Evolutionary conservation across 2,329 filamentous ascomycete genomes (phyloP).

Genomic region (Neofusicoccum cordaticola): DNA sequence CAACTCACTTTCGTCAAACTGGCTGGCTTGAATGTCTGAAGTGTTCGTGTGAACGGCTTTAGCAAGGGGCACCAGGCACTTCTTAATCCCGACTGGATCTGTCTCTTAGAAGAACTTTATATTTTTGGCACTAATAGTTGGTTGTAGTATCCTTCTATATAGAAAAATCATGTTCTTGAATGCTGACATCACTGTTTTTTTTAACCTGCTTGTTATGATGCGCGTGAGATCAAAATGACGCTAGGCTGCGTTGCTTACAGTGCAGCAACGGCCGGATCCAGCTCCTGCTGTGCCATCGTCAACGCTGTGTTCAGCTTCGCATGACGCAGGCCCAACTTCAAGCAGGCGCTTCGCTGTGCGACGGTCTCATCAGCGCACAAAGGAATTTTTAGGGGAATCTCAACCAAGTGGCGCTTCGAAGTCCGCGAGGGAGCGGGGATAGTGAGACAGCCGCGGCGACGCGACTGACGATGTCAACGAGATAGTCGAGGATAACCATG

Average conservation of each 20-base stretch:
- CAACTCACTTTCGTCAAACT: no score
- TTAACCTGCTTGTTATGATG: background rate
- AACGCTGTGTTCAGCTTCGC: background rate
- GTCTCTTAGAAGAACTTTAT: no score
- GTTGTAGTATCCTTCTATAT: background rate
- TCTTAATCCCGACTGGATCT: no score
- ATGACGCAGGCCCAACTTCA: background rate
- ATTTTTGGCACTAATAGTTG: no score
- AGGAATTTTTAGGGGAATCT: background rate
- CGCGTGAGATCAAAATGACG: background rate
- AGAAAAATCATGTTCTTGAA: background rate
- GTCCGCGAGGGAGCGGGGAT: background rate
- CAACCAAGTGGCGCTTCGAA: background rate
- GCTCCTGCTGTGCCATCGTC: background rate
- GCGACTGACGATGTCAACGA: background rate
- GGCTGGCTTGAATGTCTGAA: no score
- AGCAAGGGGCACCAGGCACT: no score
- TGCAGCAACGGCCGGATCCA: background rate
- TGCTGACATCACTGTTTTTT: background rate
- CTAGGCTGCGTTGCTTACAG: background rate
- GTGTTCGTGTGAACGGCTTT: no score
- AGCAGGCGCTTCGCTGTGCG: background rate
- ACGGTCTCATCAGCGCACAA: background rate
- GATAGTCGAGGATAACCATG: background rate
- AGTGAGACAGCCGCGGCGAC: background rate